Evolutionary conservation across 495 filamentous ascomycete species (phyloP).

Genomic region (Penicillium turbatum): DNA sequence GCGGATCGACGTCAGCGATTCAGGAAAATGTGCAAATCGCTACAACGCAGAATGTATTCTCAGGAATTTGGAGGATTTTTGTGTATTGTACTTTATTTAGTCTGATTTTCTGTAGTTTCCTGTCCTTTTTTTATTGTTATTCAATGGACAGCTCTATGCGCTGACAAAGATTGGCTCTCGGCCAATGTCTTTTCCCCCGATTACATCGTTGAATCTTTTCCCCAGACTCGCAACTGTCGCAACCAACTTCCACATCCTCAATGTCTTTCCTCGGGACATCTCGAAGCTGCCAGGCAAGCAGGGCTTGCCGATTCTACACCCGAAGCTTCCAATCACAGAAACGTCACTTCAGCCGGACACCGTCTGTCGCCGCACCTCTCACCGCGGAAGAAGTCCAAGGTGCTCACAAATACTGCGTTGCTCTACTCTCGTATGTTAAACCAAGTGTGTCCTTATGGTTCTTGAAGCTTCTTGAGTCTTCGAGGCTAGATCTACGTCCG

Average conservation of each 20-base stretch:
- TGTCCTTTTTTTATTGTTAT: not conserved
- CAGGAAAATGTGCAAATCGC: not conserved
- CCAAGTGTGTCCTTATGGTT: not conserved
- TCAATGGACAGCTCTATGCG: not conserved
- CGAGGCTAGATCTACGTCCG: not conserved
- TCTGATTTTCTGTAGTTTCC: not conserved
- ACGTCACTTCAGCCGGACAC: conserved; percentile 26
- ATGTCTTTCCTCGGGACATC: conserved; percentile 28
- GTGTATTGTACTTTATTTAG: not conserved
- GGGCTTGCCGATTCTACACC: conserved; percentile 10
- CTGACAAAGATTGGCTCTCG: conserved; percentile 11
- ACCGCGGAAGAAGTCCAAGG: conserved; percentile 47
- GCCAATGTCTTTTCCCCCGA: conserved; percentile 31
- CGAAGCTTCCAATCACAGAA: conserved; percentile 11
- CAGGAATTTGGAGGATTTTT: not conserved
- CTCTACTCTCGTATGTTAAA: conserved; percentile 50
- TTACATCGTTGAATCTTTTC: conserved; percentile 12
- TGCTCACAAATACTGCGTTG: conserved; percentile 53
- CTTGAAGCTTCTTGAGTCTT: not conserved
- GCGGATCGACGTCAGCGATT: conserved; percentile 35
- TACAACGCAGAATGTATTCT: not conserved
- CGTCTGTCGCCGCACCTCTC: conserved; percentile 10
- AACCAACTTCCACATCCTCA: conserved; percentile 2
- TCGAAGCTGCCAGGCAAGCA: conserved; percentile 20
- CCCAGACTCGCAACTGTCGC: conserved; percentile 6